Percentiles rank a stretch among this genome's conserved stretches.
These are phyloP conservation scores for Spiraea crenata DNA, from an alignment of 331 rosid genomes.

Conservation along the genomic window DNA sequence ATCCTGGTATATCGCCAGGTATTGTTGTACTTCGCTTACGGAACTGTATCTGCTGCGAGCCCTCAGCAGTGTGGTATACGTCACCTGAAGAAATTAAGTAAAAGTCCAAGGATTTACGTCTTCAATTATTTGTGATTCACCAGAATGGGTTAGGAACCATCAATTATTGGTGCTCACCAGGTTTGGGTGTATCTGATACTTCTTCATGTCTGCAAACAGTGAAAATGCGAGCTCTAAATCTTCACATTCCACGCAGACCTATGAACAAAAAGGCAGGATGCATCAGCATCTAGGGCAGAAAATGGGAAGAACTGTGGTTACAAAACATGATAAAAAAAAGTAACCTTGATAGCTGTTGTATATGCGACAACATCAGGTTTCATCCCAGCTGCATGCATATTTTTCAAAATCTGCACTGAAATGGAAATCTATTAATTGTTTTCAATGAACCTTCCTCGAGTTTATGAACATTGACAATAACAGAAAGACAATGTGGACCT, in stretches of 20 bases:
- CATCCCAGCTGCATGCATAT: constrained; percentile 63
- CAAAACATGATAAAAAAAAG: constrained; percentile 22
- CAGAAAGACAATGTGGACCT: background rate
- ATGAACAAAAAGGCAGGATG: constrained; percentile 36
- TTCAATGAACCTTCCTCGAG: constrained; percentile 31
- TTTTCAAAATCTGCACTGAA: constrained; percentile 73
- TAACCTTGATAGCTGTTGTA: constrained; percentile 88
- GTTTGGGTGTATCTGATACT: constrained; percentile 66
- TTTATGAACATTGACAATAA: background rate
- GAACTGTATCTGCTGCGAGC: constrained; percentile 81
- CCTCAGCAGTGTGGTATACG: constrained; percentile 75
- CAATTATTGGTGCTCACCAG: constrained; percentile 45
- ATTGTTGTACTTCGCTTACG: constrained; percentile 74
- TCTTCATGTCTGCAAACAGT: constrained; percentile 81
- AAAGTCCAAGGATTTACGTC: background rate
- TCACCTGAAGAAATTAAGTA: constrained; percentile 51
- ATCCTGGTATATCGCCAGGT: constrained; percentile 80
- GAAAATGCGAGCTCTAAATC: constrained; percentile 57
- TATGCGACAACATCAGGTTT: constrained; percentile 87
- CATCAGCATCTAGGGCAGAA: constrained; percentile 21
- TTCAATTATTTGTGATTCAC: background rate
- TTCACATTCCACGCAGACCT: constrained; percentile 77
- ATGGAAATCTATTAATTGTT: constrained; percentile 18
- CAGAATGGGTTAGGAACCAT: background rate
- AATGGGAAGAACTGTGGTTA: constrained; percentile 6